Percentiles rank a stretch among this genome's conserved stretches.
Evolutionary conservation across 176 grass and related monocot genomes (phyloP).

Genomic region (Chloris gayana): DNA sequence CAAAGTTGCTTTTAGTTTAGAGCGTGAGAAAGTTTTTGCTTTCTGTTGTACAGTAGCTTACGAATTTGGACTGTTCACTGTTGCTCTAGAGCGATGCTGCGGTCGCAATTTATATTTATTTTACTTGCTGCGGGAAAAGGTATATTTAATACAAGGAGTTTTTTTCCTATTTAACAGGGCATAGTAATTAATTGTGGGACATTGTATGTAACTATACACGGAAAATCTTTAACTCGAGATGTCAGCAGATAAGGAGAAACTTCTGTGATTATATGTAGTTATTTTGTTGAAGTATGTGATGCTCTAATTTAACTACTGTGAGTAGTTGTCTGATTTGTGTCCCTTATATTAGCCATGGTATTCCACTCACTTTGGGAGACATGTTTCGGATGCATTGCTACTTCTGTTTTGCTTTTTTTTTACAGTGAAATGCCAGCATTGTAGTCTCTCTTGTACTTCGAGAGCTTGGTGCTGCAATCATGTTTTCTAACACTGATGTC

Average conservation of each 20-base stretch:
- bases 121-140: neutral
- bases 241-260: neutral
- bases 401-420: neutral
- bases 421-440: neutral
- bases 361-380: neutral
- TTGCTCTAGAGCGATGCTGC: neutral
- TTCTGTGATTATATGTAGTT: slow-evolving; percentile 1
- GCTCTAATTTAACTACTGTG: neutral
- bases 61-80: neutral
- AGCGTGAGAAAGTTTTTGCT: neutral
- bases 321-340: slow-evolving; percentile 7
- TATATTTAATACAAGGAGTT: too few species aligned
- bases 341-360: neutral
- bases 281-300: slow-evolving; percentile 11
- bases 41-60: neutral
- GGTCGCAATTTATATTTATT: neutral
- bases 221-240: neutral
- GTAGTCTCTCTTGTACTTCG: neutral
- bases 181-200: neutral
- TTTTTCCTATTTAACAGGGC: too few species aligned
- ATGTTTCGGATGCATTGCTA: neutral
- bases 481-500: slow-evolving; percentile 24
- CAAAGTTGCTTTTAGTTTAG: neutral
- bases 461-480: neutral
- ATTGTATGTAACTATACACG: neutral